Evolutionary conservation across 345 rosid species (phyloP).

Genomic region (Brassica nigra): DNA sequence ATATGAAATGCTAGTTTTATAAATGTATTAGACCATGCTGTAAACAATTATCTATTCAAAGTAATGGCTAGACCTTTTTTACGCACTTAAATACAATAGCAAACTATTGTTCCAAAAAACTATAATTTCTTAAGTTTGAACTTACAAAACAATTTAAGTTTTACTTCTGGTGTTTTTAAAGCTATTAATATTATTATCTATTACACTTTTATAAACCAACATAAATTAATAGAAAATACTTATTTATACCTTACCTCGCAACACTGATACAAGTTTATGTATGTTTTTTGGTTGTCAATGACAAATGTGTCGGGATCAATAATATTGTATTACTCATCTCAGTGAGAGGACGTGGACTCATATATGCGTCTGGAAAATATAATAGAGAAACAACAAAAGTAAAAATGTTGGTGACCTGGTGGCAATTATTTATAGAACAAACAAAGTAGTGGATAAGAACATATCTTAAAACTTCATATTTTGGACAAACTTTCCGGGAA

Average conservation of each 20-base stretch:
- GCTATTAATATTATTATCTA: not conserved
- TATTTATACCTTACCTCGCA: not conserved
- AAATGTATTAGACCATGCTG: not conserved
- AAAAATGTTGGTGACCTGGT: slow-evolving; percentile 27
- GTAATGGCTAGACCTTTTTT: not conserved
- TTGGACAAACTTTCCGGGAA: not conserved
- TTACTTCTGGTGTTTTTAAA: not conserved
- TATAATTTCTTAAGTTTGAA: not conserved
- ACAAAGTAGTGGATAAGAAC: slow-evolving; percentile 31
- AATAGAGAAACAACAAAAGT: slow-evolving; percentile 26
- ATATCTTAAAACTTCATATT: slow-evolving; percentile 13
- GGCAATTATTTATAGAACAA: slow-evolving; percentile 29
- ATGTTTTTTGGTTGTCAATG: slow-evolving; percentile 28
- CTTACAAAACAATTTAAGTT: not conserved
- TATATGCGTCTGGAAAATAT: slow-evolving; percentile 14
- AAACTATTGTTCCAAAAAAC: not conserved
- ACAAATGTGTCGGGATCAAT: slow-evolving; percentile 29
- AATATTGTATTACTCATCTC: slow-evolving; percentile 6
- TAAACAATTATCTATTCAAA: not conserved
- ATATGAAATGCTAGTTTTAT: not conserved
- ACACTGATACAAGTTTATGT: not conserved
- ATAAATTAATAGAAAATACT: not conserved
- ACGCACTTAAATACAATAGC: too few species aligned
- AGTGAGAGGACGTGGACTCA: slow-evolving; percentile 23
- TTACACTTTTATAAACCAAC: not conserved